A percentile compares a stretch with the other conserved stretches of the same genome.
Conservation (phyloP, 1,284 basidiomycete species). For the Trametes hirsuta region DNA sequence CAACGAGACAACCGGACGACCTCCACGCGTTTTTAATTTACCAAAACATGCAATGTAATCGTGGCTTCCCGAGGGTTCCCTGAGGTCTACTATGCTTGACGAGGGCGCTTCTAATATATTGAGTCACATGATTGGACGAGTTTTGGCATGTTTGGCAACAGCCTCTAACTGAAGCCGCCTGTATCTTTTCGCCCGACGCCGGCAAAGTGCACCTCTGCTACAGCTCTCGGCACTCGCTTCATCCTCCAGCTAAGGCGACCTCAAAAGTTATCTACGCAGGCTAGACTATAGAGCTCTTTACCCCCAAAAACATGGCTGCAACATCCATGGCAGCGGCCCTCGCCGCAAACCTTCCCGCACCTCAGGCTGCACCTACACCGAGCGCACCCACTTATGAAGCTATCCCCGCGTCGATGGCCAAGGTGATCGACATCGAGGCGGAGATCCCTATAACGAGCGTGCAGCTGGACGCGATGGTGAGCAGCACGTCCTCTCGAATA, state of each 20-base stretch:
- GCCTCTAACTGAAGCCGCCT: conserved; percentile 18
- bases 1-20: no score
- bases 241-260: neutral
- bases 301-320: conserved; percentile 48
- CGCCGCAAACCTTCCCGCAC: conserved; percentile 80
- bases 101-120: neutral
- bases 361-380: conserved; percentile 57
- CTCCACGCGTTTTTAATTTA: no score
- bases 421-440: conserved; percentile 88
- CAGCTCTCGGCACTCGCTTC: conserved; percentile 8
- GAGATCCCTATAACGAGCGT: conserved; percentile 79
- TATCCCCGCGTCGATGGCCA: conserved; percentile 88
- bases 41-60: no score
- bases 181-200: conserved; percentile 10
- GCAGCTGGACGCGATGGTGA: conserved; percentile 84
- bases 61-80: no score
- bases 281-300: neutral
- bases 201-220: conserved; percentile 3
- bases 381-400: conserved; percentile 72
- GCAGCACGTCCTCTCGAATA: conserved; percentile 31
- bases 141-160: conserved; percentile 32
- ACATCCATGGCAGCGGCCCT: conserved; percentile 89
- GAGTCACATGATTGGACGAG: conserved; percentile 25
- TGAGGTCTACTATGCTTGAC: no score
- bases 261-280: neutral